Evolutionary conservation across 2,329 filamentous ascomycete species (phyloP).

Genomic region (Stachybotrys echinatus): DNA sequence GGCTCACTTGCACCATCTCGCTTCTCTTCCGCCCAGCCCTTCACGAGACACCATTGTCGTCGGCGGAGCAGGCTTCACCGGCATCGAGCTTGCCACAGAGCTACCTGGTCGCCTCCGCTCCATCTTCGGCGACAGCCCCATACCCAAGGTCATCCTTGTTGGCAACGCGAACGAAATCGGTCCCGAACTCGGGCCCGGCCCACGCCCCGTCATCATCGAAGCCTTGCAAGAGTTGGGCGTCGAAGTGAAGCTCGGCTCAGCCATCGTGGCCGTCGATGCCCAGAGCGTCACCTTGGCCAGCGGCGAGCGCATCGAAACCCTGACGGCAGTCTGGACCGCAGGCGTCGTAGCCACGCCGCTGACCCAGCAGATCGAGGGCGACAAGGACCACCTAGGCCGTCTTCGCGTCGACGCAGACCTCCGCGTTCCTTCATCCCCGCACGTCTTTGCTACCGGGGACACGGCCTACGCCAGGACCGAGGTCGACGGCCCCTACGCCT

Average conservation of each 20-base stretch:
- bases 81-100: slow-evolving; percentile 24
- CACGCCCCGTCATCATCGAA: slow-evolving; percentile 23
- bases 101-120: slow-evolving; percentile 20
- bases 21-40: slow-evolving; percentile 11
- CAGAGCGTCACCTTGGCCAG: slow-evolving; percentile 17
- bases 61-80: slow-evolving; percentile 28
- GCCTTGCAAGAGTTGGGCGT: slow-evolving; percentile 22
- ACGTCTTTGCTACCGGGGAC: slow-evolving; percentile 28
- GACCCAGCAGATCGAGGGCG: slow-evolving; percentile 23
- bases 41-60: slow-evolving; percentile 28
- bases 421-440: slow-evolving; percentile 11
- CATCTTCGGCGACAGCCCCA: slow-evolving; percentile 3
- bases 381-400: slow-evolving; percentile 20
- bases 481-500: slow-evolving; percentile 16
- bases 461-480: slow-evolving; percentile 20
- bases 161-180: slow-evolving; percentile 21
- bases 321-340: slow-evolving; percentile 31
- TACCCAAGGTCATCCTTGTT: slow-evolving; percentile 18
- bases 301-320: slow-evolving; percentile 25
- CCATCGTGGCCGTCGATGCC: slow-evolving; percentile 16
- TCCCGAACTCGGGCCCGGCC: slow-evolving; percentile 23
- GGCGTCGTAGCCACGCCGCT: slow-evolving; percentile 25
- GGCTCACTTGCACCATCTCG: slow-evolving; percentile 16
- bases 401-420: slow-evolving; percentile 21
- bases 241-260: slow-evolving; percentile 20